Percentiles rank a stretch among this genome's conserved stretches.
Conservation (phyloP, 768 basidiomycete genomes). For the Lanmaoa rubissima region DNA sequence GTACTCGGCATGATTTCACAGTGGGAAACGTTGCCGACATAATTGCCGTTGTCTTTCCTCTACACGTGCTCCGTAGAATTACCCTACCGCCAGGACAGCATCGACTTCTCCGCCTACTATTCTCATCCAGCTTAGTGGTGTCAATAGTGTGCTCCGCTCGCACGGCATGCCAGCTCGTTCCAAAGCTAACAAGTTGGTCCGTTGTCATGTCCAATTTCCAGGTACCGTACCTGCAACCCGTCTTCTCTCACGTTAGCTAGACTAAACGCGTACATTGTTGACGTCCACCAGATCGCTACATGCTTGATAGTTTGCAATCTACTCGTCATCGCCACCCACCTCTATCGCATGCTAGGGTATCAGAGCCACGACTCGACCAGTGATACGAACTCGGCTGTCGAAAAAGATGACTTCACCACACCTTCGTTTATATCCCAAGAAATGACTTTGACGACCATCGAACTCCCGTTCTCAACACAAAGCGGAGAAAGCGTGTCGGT, state of each 20-base stretch:
- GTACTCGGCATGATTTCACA: not conserved
- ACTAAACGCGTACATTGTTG: not conserved
- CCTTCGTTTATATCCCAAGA: not conserved
- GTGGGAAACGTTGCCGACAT: not conserved
- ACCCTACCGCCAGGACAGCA: not conserved
- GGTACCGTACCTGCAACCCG: not conserved
- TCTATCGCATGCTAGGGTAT: constrained; percentile 21
- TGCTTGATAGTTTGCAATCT: constrained; percentile 23
- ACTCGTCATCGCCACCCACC: constrained; percentile 24
- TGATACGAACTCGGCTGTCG: not conserved
- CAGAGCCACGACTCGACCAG: too few species aligned
- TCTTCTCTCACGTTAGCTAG: not conserved
- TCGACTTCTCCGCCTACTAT: constrained; percentile 12
- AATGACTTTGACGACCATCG: constrained; percentile 16
- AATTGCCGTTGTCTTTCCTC: not conserved
- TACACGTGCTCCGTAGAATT: constrained; percentile 7
- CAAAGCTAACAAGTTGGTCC: not conserved
- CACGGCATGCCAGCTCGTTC: not conserved
- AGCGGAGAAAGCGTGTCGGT: not conserved
- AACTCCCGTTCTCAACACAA: not conserved
- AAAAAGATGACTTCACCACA: not conserved
- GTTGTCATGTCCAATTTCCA: constrained; percentile 2
- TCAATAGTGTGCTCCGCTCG: not conserved
- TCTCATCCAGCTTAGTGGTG: constrained; percentile 2
- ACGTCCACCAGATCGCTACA: constrained; percentile 10